Evolutionary conservation across 257 asterid genomes (phyloP).

Genomic region (Echium plantagineum): DNA sequence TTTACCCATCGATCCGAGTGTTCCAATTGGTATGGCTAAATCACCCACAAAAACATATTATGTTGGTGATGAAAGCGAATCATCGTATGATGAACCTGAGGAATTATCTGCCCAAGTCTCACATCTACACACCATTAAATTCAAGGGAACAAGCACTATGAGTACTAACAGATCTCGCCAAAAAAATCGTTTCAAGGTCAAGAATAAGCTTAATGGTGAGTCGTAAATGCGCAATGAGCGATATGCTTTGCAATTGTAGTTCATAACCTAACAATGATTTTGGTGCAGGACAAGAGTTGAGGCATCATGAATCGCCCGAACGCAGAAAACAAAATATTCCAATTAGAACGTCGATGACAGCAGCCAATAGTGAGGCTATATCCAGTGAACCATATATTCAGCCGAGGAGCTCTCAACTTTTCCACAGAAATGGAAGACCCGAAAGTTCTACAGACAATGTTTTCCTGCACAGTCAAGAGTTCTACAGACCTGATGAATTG

Average conservation of each 20-base stretch:
- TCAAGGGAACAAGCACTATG: conserved; percentile 14
- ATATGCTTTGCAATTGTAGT: conserved; percentile 13
- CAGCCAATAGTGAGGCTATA: conserved; percentile 13
- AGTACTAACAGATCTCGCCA: conserved; percentile 17
- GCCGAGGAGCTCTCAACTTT: conserved; percentile 20
- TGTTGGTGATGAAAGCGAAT: conserved; percentile 52
- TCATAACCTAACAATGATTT: background rate
- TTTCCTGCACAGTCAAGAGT: conserved; percentile 31
- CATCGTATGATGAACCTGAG: conserved; percentile 52
- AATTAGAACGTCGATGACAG: conserved; percentile 14
- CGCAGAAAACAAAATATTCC: background rate
- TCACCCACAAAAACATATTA: conserved; percentile 41
- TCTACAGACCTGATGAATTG: conserved; percentile 24
- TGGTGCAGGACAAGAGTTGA: conserved; percentile 22
- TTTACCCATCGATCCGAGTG: conserved; percentile 19
- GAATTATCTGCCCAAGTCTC: conserved; percentile 15
- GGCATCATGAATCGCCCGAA: conserved; percentile 26
- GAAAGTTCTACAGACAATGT: conserved; percentile 14
- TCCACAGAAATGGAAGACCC: conserved; percentile 22
- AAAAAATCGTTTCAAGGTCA: conserved; percentile 12
- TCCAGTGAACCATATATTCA: conserved; percentile 19
- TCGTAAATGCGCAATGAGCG: conserved; percentile 21
- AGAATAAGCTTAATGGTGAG: conserved; percentile 13
- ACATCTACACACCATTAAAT: conserved; percentile 25
- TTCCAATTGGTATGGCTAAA: conserved; percentile 23